Evolutionary conservation across 495 filamentous ascomycete species (phyloP).

Genomic region (Neurospora tetrasperma): DNA sequence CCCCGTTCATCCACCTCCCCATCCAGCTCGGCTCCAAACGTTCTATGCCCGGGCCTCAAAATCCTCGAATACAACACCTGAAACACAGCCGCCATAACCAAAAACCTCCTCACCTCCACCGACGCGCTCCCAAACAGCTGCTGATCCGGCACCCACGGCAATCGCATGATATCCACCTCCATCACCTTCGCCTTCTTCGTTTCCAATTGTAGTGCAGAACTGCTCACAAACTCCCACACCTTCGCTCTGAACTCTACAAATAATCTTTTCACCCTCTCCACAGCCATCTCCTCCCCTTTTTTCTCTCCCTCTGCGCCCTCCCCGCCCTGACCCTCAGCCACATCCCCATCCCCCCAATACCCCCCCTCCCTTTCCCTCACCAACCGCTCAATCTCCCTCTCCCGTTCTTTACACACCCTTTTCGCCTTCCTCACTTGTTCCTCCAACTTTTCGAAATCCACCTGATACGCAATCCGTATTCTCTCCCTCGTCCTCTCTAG

Average conservation of each 20-base stretch:
- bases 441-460: neutral
- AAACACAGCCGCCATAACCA: conserved; percentile 10
- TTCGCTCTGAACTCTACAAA: neutral
- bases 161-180: neutral
- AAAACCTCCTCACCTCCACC: neutral
- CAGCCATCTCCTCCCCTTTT: neutral
- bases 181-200: neutral
- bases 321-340: too few species aligned
- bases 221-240: neutral
- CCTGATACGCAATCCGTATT: neutral
- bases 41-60: conserved; percentile 6
- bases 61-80: conserved; percentile 9
- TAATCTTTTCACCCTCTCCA: neutral
- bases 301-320: neutral
- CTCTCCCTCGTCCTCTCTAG: neutral
- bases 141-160: neutral
- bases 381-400: neutral
- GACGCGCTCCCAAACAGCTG: neutral
- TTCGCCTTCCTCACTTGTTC: neutral
- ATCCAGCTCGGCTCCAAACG: conserved; percentile 3
- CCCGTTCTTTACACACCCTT: neutral
- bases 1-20: neutral
- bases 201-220: neutral
- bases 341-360: neutral
- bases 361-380: neutral